A percentile compares a stretch with the other conserved stretches of the same genome.
Evolutionary conservation across 164 flowering plant species (phyloP).

Genomic region (Vitis rotundifolia): DNA sequence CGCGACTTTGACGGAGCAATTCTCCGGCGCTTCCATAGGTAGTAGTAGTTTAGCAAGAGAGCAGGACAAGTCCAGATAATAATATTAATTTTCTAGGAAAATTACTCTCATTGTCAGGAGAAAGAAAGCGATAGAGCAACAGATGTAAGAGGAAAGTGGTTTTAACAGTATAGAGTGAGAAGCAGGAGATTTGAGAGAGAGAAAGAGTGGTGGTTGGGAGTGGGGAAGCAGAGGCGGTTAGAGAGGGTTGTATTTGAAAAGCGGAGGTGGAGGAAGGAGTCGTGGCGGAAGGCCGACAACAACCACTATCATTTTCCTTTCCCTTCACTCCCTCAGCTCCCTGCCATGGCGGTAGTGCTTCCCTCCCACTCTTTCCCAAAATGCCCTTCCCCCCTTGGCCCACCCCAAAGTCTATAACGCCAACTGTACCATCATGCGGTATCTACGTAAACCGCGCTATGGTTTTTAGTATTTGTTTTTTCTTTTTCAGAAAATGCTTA

Average conservation of each 20-base stretch:
- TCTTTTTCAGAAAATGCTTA: too few relatives aligned
- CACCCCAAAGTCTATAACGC: too few relatives aligned
- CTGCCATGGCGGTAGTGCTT: constrained; percentile 1
- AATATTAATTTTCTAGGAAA: constrained; percentile 6
- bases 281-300: constrained; percentile 22
- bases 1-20: constrained; percentile 89
- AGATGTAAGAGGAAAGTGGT: constrained; percentile 3
- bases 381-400: neutral
- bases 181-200: constrained; percentile 1
- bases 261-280: constrained; percentile 9
- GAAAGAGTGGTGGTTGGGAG: constrained; percentile 14
- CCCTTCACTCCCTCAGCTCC: constrained; percentile 38
- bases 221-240: constrained; percentile 9
- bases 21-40: constrained; percentile 50
- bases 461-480: too few relatives aligned
- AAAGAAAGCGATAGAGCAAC: constrained; percentile 26
- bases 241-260: neutral
- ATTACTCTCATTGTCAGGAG: constrained; percentile 2
- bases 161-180: constrained; percentile 4
- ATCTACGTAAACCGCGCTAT: too few relatives aligned
- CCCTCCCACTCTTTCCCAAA: constrained; percentile 27
- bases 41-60: neutral
- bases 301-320: constrained; percentile 49
- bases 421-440: too few relatives aligned
- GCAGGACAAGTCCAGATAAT: neutral